Percentiles rank a stretch among this genome's conserved stretches.
Conservation (phyloP, 208 protist species). For the Herpetomonas tarakana region DNA sequence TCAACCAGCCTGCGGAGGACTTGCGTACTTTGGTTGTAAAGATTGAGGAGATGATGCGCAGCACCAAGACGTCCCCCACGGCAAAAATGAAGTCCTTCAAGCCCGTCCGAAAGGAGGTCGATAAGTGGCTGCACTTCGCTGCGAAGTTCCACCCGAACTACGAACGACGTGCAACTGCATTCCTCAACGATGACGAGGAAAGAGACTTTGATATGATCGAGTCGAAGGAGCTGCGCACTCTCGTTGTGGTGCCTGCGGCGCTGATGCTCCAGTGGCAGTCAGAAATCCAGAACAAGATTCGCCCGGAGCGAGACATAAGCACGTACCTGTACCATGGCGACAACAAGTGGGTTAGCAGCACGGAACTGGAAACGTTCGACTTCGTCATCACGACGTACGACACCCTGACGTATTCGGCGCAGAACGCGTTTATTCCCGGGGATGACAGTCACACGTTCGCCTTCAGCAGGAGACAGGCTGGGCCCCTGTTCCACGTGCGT, state of each 20-base stretch:
- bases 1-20: slow-evolving; percentile 72
- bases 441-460: slow-evolving; percentile 54
- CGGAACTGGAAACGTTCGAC: slow-evolving; percentile 85
- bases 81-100: slow-evolving; percentile 13
- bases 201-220: slow-evolving; percentile 72
- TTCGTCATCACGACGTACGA: slow-evolving; percentile 94
- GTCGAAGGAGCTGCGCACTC: slow-evolving; percentile 84
- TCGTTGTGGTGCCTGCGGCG: slow-evolving; percentile 91
- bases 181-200: slow-evolving; percentile 78
- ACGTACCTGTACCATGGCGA: slow-evolving; percentile 86
- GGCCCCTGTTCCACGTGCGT: slow-evolving; percentile 78
- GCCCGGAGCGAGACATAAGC: slow-evolving; percentile 31
- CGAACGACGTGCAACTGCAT: slow-evolving; percentile 56
- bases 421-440: slow-evolving; percentile 52
- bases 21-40: slow-evolving; percentile 37
- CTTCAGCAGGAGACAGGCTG: slow-evolving; percentile 62
- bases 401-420: slow-evolving; percentile 70
- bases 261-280: slow-evolving; percentile 92
- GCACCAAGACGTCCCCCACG: slow-evolving; percentile 9
- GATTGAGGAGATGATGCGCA: slow-evolving; percentile 28
- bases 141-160: slow-evolving; percentile 83
- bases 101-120: slow-evolving; percentile 47
- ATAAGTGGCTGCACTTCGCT: slow-evolving; percentile 85
- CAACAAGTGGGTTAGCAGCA: slow-evolving; percentile 59
- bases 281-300: slow-evolving; percentile 85